A percentile compares a stretch with the other conserved stretches of the same genome.
These are phyloP conservation scores for Cutaneotrichosporon curvatum DNA, from an alignment of 1,284 basidiomycete genomes.

Conservation along the genomic window DNA sequence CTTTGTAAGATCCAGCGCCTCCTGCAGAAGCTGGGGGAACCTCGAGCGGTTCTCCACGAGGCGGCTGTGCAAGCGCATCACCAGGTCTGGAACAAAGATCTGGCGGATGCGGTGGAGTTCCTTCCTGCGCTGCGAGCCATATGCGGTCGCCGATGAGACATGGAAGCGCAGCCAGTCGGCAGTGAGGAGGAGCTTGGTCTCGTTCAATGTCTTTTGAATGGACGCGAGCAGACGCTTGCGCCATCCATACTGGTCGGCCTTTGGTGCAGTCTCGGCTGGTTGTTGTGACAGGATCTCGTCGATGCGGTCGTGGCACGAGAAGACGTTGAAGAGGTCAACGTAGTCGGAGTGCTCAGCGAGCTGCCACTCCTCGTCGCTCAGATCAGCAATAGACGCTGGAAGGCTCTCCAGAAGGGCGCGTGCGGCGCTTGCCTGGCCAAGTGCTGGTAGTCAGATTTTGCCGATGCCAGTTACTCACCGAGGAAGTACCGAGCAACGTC, in stretches of 20 bases:
- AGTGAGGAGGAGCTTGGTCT: constrained; percentile 46
- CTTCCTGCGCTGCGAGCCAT: constrained; percentile 53
- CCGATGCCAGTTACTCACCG: constrained; percentile 50
- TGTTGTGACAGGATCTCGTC: constrained; percentile 27
- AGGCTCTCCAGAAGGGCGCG: constrained; percentile 59
- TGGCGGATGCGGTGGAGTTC: constrained; percentile 77
- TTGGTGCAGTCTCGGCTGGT: constrained; percentile 30
- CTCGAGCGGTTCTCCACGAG: constrained; percentile 60
- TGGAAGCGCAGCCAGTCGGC: constrained; percentile 50
- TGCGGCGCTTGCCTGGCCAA: constrained; percentile 66
- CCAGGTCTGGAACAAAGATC: constrained; percentile 83
- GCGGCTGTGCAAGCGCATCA: constrained; percentile 73
- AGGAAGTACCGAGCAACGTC: constrained; percentile 80
- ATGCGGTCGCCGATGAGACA: constrained; percentile 10
- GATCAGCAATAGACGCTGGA: constrained; percentile 46
- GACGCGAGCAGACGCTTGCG: constrained; percentile 8
- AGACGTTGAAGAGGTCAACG: constrained; percentile 28
- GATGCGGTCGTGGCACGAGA: constrained; percentile 30
- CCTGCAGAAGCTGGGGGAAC: constrained; percentile 72
- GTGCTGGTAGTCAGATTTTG: constrained; percentile 49
- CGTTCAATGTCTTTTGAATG: constrained; percentile 43
- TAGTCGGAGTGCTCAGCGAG: constrained; percentile 30
- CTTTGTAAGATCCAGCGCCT: constrained; percentile 68
- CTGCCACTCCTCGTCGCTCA: constrained; percentile 12
- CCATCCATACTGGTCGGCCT: constrained; percentile 35